A percentile compares a stretch with the other conserved stretches of the same genome.
phyloP scores from a whole-genome alignment of 73 alveolate species.

The Symbiodinium pilosum region DNA sequence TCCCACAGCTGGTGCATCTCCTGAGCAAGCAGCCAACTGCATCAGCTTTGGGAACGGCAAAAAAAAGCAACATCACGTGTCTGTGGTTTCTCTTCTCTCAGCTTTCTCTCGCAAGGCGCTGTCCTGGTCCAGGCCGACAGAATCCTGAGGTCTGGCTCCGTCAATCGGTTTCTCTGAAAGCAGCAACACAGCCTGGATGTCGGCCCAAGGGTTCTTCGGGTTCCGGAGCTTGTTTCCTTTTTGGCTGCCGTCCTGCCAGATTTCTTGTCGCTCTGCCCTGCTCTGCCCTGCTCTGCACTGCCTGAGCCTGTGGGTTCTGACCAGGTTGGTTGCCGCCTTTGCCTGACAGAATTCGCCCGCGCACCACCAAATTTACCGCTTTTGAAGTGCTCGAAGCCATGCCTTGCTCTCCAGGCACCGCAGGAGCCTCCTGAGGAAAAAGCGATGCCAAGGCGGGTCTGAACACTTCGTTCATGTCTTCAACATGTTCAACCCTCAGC shows the following conservation, averaged over 20 bases:
- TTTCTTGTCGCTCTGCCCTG: no score
- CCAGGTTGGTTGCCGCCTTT: constrained; percentile 2
- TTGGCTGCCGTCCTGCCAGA: neutral
- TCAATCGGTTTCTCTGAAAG: neutral
- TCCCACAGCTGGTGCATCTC: constrained; percentile 24
- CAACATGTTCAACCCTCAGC: no score
- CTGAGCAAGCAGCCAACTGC: no score
- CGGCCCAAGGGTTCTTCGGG: constrained; percentile 29
- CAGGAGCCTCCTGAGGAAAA: neutral
- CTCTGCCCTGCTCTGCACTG: no score
- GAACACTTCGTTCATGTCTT: neutral
- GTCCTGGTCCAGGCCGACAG: constrained; percentile 8
- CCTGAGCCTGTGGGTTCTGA: neutral
- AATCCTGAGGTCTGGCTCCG: neutral
- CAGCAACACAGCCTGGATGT: neutral
- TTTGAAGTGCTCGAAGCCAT: neutral
- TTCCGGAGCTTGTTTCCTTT: constrained; percentile 14
- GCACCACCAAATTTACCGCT: neutral
- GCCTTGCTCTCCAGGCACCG: constrained; percentile 17
- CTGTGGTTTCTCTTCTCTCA: no score
- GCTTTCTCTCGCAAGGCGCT: neutral
- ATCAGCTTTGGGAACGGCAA: neutral
- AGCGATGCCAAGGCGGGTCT: neutral
- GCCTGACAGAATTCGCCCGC: neutral
- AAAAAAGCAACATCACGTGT: neutral